Conservation (phyloP, 495 filamentous ascomycete species). For the Penicillium paxilli region DNA sequence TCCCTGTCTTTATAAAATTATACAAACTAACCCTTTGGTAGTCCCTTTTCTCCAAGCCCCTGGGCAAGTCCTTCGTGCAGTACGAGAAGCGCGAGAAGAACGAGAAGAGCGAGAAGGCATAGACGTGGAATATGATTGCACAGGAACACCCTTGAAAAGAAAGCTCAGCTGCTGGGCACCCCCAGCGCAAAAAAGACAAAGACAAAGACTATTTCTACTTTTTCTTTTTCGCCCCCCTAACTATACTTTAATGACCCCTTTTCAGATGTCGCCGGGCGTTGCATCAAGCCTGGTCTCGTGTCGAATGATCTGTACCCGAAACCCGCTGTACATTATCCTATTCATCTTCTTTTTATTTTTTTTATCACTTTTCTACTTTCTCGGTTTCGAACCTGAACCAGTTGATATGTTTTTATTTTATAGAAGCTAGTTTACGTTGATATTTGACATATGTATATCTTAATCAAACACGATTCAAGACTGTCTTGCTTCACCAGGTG, state of each 20-base stretch:
- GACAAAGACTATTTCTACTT: background rate
- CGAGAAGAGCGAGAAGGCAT: conserved; percentile 30
- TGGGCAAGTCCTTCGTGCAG: conserved; percentile 41
- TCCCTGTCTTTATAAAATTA: background rate
- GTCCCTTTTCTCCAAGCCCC: conserved; percentile 54
- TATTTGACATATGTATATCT: too few species aligned
- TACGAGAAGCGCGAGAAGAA: conserved; percentile 44
- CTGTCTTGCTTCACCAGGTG: background rate
- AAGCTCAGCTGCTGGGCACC: too few species aligned
- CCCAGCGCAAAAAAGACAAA: background rate
- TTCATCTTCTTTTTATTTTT: conserved; percentile 3
- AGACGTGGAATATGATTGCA: background rate
- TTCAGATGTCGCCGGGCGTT: background rate
- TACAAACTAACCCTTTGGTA: conserved; percentile 21
- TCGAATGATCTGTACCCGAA: conserved; percentile 13
- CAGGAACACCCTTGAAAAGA: too few species aligned
- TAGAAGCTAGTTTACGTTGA: too few species aligned
- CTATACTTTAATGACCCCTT: conserved; percentile 17
- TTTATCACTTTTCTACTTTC: too few species aligned
- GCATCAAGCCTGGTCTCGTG: background rate
- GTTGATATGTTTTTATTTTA: too few species aligned
- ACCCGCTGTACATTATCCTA: conserved; percentile 26
- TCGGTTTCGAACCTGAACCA: too few species aligned
- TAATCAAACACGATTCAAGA: conserved; percentile 16
- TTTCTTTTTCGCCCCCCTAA: too few species aligned